Evolutionary conservation across 305 asterid species (phyloP).

Genomic region (Caryopteris hybrid): DNA sequence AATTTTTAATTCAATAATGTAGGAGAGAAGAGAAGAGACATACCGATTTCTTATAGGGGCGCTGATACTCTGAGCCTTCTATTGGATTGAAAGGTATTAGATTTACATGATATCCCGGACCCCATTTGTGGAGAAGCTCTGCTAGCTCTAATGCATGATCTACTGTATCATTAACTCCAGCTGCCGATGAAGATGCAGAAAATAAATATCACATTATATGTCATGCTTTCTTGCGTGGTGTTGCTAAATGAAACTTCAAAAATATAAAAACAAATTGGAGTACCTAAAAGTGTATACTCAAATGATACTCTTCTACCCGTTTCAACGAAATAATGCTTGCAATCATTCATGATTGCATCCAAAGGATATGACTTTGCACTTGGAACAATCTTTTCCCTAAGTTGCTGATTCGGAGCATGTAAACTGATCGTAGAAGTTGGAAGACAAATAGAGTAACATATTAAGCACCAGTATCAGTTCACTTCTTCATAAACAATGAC

Average conservation of each 20-base stretch:
- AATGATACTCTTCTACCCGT: conserved; percentile 87
- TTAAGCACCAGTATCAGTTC: background rate
- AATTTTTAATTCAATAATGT: background rate
- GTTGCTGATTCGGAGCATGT: conserved; percentile 92
- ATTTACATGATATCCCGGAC: conserved; percentile 87
- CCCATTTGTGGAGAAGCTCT: conserved; percentile 81
- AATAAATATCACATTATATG: conserved; percentile 1
- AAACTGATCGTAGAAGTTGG: conserved; percentile 46
- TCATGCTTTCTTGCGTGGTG: background rate
- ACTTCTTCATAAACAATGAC: background rate
- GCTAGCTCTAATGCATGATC: conserved; percentile 82
- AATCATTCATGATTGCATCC: conserved; percentile 91
- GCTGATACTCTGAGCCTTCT: conserved; percentile 73
- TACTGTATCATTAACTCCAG: conserved; percentile 74
- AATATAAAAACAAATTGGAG: background rate
- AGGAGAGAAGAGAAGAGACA: conserved; percentile 20
- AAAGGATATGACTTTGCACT: conserved; percentile 89
- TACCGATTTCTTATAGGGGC: conserved; percentile 77
- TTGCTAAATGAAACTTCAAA: background rate
- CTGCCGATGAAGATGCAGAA: conserved; percentile 36
- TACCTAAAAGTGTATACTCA: conserved; percentile 90
- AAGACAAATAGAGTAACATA: conserved; percentile 10
- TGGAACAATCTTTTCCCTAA: conserved; percentile 83
- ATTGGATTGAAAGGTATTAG: conserved; percentile 84
- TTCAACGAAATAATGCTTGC: conserved; percentile 80